Base-by-base conservation (phyloP, 1,284 basidiomycete species). In the Papiliotrema terrestris region DNA sequence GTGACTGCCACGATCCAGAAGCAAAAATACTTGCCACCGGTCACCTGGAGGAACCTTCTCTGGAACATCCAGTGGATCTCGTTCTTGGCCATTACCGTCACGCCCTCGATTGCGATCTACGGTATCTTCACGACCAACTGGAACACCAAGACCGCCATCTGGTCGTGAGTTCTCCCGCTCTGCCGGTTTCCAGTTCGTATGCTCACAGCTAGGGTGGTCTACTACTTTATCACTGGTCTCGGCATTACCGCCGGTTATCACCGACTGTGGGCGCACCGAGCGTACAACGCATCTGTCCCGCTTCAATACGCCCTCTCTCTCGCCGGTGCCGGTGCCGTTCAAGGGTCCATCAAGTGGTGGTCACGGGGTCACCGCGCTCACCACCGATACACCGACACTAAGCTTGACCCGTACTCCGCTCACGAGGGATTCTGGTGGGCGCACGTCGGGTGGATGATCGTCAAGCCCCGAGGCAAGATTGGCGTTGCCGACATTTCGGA, bases 261-360 rank as follows among this genome's bases (percentile, higher is more conserved):
- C 71, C 85, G 93, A 56, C 82, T 94, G 0, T 95, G 91, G 91
- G 87, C 93, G 3, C 93, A 96, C 72, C 84, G 91, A 51, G 81
- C 88, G 0, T 95, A 93, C 77, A 95, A 93, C 70, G 92, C 91
- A n/a, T 84, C 86, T 1, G 80, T 79, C 54, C 85, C 87, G 9
- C 78, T 94, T 3, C 85, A 94, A 72, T 91, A 89, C 73, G 78
- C 83, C 65, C 83, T 94, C 50, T 87, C 89, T 9, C 63, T 87
- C 20, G 82, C 85, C 13, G 92, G 91, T 52, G 86, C 89, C 15
- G 91, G 91, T 53, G 89, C 92, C 13, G 88, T 91, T 35, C 84
- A 95, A 69, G 91, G 92, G 23, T 91, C 90, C 19, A 91, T 94
- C 78, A 86, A 87, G 73, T 95, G 91, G 92, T 95, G 92, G 92